Evolutionary conservation across 2,329 filamentous ascomycete genomes (phyloP).

Genomic region (Sporothrix pallida): DNA sequence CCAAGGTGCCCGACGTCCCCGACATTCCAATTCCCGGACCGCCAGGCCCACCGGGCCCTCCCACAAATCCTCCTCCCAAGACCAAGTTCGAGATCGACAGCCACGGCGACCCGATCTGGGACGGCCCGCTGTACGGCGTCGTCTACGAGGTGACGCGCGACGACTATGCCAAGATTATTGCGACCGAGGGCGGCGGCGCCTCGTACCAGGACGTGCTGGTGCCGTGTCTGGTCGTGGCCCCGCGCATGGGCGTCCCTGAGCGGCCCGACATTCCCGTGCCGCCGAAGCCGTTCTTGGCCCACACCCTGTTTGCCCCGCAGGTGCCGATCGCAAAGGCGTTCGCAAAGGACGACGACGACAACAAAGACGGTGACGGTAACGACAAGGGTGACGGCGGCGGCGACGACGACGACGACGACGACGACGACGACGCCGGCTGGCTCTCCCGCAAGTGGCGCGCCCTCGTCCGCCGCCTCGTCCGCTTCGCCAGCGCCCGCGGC

Average conservation of each 20-base stretch:
- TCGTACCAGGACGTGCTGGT: constrained; percentile 85
- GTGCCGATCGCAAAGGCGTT: constrained; percentile 45
- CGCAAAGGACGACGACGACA: constrained; percentile 12
- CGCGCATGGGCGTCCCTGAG: constrained; percentile 64
- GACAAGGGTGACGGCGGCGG: constrained; percentile 33
- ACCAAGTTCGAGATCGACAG: not conserved
- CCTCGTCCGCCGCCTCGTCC: constrained; percentile 43
- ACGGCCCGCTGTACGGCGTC: constrained; percentile 84
- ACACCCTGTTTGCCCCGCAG: constrained; percentile 78
- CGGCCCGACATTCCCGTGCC: constrained; percentile 62
- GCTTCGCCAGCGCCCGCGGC: constrained; percentile 52
- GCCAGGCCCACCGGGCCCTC: constrained; percentile 31
- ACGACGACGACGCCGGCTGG: constrained; percentile 34
- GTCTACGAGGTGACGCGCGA: constrained; percentile 89
- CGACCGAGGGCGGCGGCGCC: constrained; percentile 85
- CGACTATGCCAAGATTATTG: constrained; percentile 86
- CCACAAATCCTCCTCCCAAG: not conserved
- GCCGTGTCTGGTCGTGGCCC: constrained; percentile 72
- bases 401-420: constrained; percentile 36
- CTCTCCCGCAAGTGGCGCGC: constrained; percentile 49
- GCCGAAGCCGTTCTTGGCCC: constrained; percentile 74
- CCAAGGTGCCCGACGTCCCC: constrained; percentile 23
- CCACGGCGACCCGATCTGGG: constrained; percentile 66
- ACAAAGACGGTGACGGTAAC: no score
- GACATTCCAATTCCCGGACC: constrained; percentile 35